Evolutionary conservation across 345 rosid species (phyloP).

Genomic region (Limnanthes douglasii): DNA sequence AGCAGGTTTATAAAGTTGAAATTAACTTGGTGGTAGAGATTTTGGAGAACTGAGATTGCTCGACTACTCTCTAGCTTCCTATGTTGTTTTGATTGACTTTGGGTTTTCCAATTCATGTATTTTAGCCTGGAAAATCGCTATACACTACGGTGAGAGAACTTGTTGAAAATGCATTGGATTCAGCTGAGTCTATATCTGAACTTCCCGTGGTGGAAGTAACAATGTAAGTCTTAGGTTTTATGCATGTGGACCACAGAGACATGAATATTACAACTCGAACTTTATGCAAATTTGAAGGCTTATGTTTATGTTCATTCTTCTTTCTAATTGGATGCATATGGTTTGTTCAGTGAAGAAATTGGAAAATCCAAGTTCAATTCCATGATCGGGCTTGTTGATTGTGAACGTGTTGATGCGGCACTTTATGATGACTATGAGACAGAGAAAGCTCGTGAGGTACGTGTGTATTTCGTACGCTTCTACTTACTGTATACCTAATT

Average conservation of each 20-base stretch:
- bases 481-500: background rate
- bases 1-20: too few relatives aligned
- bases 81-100: background rate
- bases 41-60: background rate
- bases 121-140: constrained; percentile 83
- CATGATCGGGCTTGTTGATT: constrained; percentile 86
- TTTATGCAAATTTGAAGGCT: background rate
- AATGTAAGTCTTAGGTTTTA: constrained; percentile 29
- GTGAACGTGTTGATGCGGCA: constrained; percentile 68
- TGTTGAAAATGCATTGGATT: constrained; percentile 91
- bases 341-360: constrained; percentile 69
- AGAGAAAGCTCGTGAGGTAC: constrained; percentile 83
- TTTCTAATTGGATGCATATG: constrained; percentile 4
- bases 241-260: background rate
- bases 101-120: constrained; percentile 7
- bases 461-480: constrained; percentile 7
- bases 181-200: constrained; percentile 84
- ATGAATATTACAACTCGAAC: too few relatives aligned
- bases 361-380: constrained; percentile 76
- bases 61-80: background rate
- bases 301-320: background rate
- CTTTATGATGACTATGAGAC: constrained; percentile 91
- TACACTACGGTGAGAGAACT: constrained; percentile 91
- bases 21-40: too few relatives aligned
- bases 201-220: constrained; percentile 80